Base-by-base conservation (phyloP, 495 filamentous ascomycete genomes). In the Aspergillus panamensis region DNA sequence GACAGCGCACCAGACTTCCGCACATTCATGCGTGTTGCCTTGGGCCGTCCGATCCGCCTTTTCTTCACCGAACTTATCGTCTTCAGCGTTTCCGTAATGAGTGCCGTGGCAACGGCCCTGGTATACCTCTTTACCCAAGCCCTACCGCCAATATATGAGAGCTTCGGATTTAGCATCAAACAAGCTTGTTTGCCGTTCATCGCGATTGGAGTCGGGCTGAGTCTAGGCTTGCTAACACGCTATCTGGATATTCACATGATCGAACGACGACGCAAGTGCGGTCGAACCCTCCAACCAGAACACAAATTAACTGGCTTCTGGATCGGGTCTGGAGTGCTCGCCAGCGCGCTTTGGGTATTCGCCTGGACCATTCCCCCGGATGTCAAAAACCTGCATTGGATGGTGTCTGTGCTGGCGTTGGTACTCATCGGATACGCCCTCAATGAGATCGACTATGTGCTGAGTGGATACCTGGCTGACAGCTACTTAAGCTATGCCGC, bases 101-200 rank as follows among this genome's bases (percentile, higher is more conserved):
- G 70, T 9, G 76, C 79, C 13, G 59, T 76, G 10, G 73, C 73
- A 21, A 77, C 75, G 58, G 78, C 73, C 2, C 65, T 82, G n/a
- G 75, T 83, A 33, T 84, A 82, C 52, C 77, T 83, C 10, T 82
- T 82, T 57, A 77, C 80, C 1, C 77, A 82, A 67, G 76, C 76
- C 1, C 60, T 82, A 0, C 73, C 71, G 1, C 69, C 72, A 4
- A 74, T 84, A 35, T 84, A 79, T 50, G 53, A 66, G 17, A 64
- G 64, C 0, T 74, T 79, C 60, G 77, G 74, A 5, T 76, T 82
- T 51, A 62, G 64, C 10, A 37, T 58, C 0, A 58, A 69, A 16
- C 68, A 74, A 9, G 64, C 78, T 0, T 83, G 80, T 2, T 67
- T 84, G 4, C 71, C 77, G 0, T 80, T 80, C 58, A 63, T 82